phyloP scores from a whole-genome alignment of 2,329 filamentous ascomycete species.

The Chrysoporthe austroafricana region DNA sequence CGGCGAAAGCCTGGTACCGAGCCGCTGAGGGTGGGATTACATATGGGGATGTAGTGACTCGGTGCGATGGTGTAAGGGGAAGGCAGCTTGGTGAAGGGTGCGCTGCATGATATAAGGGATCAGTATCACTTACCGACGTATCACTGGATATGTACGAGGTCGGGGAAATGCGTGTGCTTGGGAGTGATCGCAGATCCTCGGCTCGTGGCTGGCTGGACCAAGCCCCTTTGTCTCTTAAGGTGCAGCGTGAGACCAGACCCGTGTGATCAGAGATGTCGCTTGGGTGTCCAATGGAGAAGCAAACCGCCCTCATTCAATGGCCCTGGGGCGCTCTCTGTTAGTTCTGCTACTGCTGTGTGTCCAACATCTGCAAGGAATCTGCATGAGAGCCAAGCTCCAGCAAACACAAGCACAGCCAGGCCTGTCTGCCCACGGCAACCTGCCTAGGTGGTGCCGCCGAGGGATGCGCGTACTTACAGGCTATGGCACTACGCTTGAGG shows the following conservation, averaged over 20 bases:
- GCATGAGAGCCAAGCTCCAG: constrained; percentile 5
- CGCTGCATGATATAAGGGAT: constrained; percentile 1
- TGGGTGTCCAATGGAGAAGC: not conserved
- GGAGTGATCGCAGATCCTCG: not conserved
- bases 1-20: not conserved
- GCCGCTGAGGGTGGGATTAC: not conserved
- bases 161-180: not conserved
- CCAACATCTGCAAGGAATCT: constrained; percentile 3
- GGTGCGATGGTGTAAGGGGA: not conserved
- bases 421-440: not conserved
- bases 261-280: constrained; percentile 11
- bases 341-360: constrained; percentile 16
- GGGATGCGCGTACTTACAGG: not conserved
- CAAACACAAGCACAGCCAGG: constrained; percentile 4
- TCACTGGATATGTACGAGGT: not conserved
- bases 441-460: not conserved
- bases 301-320: not conserved
- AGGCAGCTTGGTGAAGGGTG: not conserved
- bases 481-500: constrained; percentile 4
- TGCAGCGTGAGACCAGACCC: constrained; percentile 15
- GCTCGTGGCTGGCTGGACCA: constrained; percentile 18
- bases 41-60: not conserved
- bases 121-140: constrained; percentile 15
- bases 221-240: constrained; percentile 22
- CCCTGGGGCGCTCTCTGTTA: constrained; percentile 10